These are phyloP conservation scores for Fusarium albosuccineum DNA, from an alignment of 2,329 filamentous ascomycete genomes.

Conservation along the genomic window DNA sequence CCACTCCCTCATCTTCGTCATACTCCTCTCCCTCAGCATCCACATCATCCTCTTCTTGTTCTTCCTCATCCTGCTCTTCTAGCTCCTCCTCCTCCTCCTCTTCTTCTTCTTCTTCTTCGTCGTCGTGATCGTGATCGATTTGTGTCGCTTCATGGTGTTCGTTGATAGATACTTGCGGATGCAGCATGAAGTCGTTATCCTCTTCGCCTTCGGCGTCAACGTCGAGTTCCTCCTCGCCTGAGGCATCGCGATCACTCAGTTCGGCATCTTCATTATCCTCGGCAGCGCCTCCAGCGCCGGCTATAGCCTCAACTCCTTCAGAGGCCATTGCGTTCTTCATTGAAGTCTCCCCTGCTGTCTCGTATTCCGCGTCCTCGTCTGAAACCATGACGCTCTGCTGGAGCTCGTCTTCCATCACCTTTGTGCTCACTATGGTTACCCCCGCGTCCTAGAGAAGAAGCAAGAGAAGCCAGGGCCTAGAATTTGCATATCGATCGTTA, in stretches of 20 bases:
- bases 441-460: conserved; percentile 42
- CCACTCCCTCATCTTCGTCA: conserved; percentile 67
- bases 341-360: conserved; percentile 48
- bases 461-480: conserved; percentile 23
- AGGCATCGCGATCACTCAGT: conserved; percentile 55
- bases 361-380: conserved; percentile 63
- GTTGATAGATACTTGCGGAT: conserved; percentile 43
- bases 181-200: conserved; percentile 51
- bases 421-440: conserved; percentile 63
- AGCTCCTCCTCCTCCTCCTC: conserved; percentile 57
- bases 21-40: conserved; percentile 49
- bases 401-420: conserved; percentile 69
- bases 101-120: conserved; percentile 50
- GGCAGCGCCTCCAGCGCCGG: conserved; percentile 4
- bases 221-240: conserved; percentile 58
- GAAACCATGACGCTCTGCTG: conserved; percentile 68
- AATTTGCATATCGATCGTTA: conserved; percentile 50
- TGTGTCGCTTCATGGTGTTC: conserved; percentile 49
- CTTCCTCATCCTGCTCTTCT: conserved; percentile 43
- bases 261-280: conserved; percentile 53
- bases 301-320: conserved; percentile 1
- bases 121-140: conserved; percentile 51
- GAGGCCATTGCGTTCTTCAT: conserved; percentile 40
- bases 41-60: conserved; percentile 49
- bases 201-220: conserved; percentile 59